These are phyloP conservation scores for Nemania abortiva DNA, from an alignment of 2,329 filamentous ascomycete species.

Conservation along the genomic window DNA sequence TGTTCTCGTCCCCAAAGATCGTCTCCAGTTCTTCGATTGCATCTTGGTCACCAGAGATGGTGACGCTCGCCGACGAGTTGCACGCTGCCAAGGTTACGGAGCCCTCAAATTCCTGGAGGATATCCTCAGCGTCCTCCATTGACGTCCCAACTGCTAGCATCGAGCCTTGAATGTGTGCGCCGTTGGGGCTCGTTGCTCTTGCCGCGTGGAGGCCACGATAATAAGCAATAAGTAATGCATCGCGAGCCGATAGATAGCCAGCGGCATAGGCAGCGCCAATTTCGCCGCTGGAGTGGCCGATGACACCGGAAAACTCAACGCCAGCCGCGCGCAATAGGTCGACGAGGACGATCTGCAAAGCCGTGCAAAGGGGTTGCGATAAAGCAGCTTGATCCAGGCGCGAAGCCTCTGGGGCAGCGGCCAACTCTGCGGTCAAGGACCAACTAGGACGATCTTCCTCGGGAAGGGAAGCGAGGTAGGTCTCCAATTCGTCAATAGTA, in stretches of 20 bases:
- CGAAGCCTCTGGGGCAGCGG: too few relatives aligned
- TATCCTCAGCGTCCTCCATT: conserved; percentile 51
- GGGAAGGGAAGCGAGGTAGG: not conserved
- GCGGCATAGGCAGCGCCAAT: conserved; percentile 35
- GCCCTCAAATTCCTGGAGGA: conserved; percentile 44
- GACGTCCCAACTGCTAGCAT: conserved; percentile 62
- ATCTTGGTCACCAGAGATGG: conserved; percentile 36
- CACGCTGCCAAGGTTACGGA: conserved; percentile 43
- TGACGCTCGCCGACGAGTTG: conserved; percentile 38
- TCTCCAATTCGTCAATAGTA: not conserved
- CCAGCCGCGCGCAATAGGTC: conserved; percentile 38
- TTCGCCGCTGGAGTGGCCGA: conserved; percentile 34
- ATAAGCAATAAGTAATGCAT: conserved; percentile 2
- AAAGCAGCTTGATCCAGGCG: conserved; percentile 1
- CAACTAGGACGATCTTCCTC: conserved; percentile 20
- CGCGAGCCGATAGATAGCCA: conserved; percentile 5
- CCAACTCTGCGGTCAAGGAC: not conserved
- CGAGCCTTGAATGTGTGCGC: too few relatives aligned
- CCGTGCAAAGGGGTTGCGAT: conserved; percentile 47
- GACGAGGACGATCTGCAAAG: conserved; percentile 55
- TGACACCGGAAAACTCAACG: conserved; percentile 11
- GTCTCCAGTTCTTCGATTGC: conserved; percentile 26
- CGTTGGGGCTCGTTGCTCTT: too few relatives aligned
- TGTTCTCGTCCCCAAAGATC: not conserved
- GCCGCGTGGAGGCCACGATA: too few relatives aligned